These are phyloP conservation scores for Penicillium fimorum DNA, from an alignment of 495 filamentous ascomycete genomes.

Conservation along the genomic window DNA sequence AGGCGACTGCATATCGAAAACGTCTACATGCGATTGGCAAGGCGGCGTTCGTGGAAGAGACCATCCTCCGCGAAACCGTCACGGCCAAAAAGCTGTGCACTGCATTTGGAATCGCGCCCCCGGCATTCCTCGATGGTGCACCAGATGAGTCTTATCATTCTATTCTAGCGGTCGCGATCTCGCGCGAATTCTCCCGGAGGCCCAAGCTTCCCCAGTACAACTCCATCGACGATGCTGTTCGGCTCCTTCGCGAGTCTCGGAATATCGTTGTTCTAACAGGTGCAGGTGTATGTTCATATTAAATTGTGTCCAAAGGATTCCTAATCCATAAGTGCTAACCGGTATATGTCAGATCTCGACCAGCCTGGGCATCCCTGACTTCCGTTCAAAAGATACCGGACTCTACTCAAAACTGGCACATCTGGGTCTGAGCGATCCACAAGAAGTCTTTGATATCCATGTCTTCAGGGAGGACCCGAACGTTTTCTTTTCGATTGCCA, in stretches of 20 bases:
- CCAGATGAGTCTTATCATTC: slow-evolving; percentile 72
- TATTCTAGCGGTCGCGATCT: slow-evolving; percentile 72
- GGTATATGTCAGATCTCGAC: slow-evolving; percentile 62
- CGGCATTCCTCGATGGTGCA: slow-evolving; percentile 70
- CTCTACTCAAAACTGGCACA: slow-evolving; percentile 73
- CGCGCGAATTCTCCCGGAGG: slow-evolving; percentile 78
- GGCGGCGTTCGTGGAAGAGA: slow-evolving; percentile 69
- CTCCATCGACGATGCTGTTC: slow-evolving; percentile 81
- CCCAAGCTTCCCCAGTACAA: slow-evolving; percentile 81
- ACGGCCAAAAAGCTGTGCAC: slow-evolving; percentile 82
- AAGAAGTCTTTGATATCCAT: slow-evolving; percentile 91
- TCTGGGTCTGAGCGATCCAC: slow-evolving; percentile 75
- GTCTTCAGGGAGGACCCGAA: slow-evolving; percentile 82
- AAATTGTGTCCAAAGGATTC: neutral
- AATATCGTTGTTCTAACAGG: slow-evolving; percentile 95
- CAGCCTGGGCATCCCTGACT: slow-evolving; percentile 66
- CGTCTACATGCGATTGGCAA: slow-evolving; percentile 73
- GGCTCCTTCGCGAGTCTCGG: slow-evolving; percentile 65
- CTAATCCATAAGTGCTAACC: neutral
- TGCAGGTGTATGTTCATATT: slow-evolving; percentile 60
- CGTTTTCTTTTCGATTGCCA: slow-evolving; percentile 90
- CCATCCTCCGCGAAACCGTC: slow-evolving; percentile 64
- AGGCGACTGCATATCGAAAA: slow-evolving; percentile 65
- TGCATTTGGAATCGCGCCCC: slow-evolving; percentile 83
- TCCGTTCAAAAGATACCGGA: slow-evolving; percentile 65